Conservation (phyloP, 257 asterid species). For the Gentiana macrophylla region DNA sequence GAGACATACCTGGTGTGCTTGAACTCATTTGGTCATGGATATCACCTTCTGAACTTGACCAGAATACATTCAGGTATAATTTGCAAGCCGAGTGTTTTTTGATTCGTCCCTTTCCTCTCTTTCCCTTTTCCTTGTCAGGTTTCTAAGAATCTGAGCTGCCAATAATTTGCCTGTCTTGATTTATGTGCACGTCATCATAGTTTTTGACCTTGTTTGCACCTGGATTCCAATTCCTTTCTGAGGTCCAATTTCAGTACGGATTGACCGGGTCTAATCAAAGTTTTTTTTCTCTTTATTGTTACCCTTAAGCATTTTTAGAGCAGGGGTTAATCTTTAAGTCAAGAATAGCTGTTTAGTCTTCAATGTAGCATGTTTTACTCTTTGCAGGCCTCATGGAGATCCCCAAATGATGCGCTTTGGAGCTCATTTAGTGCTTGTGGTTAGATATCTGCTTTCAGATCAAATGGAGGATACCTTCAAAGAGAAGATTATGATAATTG, state of each 20-base stretch:
- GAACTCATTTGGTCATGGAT: constrained; percentile 93
- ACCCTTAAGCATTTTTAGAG: too few relatives aligned
- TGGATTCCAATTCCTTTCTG: background rate
- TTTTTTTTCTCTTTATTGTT: background rate
- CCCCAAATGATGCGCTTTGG: constrained; percentile 99
- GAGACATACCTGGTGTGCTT: constrained; percentile 80
- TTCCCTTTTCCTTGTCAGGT: background rate
- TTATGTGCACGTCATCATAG: background rate
- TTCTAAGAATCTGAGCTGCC: background rate
- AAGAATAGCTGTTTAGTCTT: constrained; percentile 10
- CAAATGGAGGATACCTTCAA: constrained; percentile 71
- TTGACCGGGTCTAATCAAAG: background rate
- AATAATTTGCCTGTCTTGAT: background rate
- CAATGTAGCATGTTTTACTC: constrained; percentile 8
- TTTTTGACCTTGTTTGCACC: background rate
- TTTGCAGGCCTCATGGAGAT: constrained; percentile 96
- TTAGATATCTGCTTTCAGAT: constrained; percentile 70
- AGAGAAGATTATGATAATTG: constrained; percentile 82
- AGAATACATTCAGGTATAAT: constrained; percentile 58
- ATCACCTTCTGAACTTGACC: constrained; percentile 72
- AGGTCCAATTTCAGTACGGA: background rate
- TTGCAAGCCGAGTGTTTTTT: constrained; percentile 10
- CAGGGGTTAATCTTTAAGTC: background rate
- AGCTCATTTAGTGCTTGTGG: constrained; percentile 93
- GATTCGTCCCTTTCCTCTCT: background rate